These are phyloP conservation scores for Leishmania lainsoni DNA, from an alignment of 208 protist genomes.

Conservation along the genomic window DNA sequence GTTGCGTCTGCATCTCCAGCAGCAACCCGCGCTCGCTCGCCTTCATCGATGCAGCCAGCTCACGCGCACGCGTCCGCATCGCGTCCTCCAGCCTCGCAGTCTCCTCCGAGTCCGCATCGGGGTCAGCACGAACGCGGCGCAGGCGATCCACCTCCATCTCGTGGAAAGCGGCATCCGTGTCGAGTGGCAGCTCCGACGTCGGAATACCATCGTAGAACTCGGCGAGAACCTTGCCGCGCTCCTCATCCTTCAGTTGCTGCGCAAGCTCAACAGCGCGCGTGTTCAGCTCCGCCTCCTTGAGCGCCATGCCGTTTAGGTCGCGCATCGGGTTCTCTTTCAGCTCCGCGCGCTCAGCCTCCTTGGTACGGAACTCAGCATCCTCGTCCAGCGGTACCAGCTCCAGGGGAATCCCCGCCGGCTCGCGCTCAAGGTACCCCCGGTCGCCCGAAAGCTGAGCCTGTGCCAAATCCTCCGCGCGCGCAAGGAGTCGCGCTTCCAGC, in stretches of 20 bases:
- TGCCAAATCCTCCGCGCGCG: slow-evolving; percentile 48
- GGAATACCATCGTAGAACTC: slow-evolving; percentile 37
- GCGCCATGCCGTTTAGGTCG: slow-evolving; percentile 33
- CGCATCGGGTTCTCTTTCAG: slow-evolving; percentile 45
- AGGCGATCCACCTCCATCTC: slow-evolving; percentile 47
- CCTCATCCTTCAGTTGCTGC: slow-evolving; percentile 43
- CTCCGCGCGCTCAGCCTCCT: slow-evolving; percentile 26
- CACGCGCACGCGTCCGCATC: slow-evolving; percentile 40
- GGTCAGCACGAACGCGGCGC: slow-evolving; percentile 26
- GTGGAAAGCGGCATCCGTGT: slow-evolving; percentile 41
- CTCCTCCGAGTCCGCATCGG: slow-evolving; percentile 2
- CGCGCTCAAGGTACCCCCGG: no score
- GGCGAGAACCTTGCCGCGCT: slow-evolving; percentile 57
- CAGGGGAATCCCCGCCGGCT: slow-evolving; percentile 45
- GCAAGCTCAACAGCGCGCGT: slow-evolving; percentile 54
- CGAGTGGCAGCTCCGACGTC: slow-evolving; percentile 33
- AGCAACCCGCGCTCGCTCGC: slow-evolving; percentile 26
- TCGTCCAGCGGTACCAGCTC: slow-evolving; percentile 31
- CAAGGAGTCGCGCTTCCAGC: slow-evolving; percentile 47
- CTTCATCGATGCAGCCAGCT: slow-evolving; percentile 35
- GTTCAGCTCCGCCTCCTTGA: slow-evolving; percentile 54
- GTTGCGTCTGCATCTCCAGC: background rate
- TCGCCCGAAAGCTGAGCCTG: no score
- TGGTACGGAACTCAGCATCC: slow-evolving; percentile 52
- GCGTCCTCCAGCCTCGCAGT: slow-evolving; percentile 40